Base-by-base conservation (phyloP, 805 yeast genomes). In the Starmera dryadoides region DNA sequence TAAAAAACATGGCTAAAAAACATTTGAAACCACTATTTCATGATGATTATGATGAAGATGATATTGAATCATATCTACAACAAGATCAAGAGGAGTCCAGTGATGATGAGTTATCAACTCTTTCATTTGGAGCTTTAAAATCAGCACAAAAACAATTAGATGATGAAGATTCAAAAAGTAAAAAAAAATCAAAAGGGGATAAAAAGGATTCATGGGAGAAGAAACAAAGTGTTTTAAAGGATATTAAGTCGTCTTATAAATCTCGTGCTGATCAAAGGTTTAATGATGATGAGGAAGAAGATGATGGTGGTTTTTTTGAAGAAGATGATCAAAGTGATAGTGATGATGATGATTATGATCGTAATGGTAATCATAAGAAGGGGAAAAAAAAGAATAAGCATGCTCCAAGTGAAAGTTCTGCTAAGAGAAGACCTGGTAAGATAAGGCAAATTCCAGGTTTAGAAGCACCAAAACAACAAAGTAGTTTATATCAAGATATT, bases 351-450 rank as follows among this genome's bases (percentile, higher is more conserved):
- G 57, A 55, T 17, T 33, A 42, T 14, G 56, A 53, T 2, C 49
- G 49, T 15, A 53, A 49, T 17, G 36, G 40, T 35, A 38, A 30
- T 26, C 32, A 36, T 17, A 33, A 33, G 33, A 38, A 38, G 28
- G 15, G 47, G 32, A 50, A 46, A 42, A 71, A 69, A 48, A 73
- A 67, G 49, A 69, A 62, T 45, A 91, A 89, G 56, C 96, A 91
- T 65, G 96, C 95, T 0, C 98, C 98, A 11, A 64, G 78, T 3
- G 97, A 86, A 54, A 53, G 75, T 20, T 82, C 93, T 6, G 66
- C 95, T 0, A 87, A 83, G 58, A 73, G 64, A 46, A 82, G 80
- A 15, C 94, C 83, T 1, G 66, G 86, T 0, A 68, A 69, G 46
- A 67, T 86, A 29, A 71, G 98, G 47, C 78, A 80, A 33, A 79